phyloP scores from a whole-genome alignment of 768 basidiomycete species.

The Leccinum obscurum region DNA sequence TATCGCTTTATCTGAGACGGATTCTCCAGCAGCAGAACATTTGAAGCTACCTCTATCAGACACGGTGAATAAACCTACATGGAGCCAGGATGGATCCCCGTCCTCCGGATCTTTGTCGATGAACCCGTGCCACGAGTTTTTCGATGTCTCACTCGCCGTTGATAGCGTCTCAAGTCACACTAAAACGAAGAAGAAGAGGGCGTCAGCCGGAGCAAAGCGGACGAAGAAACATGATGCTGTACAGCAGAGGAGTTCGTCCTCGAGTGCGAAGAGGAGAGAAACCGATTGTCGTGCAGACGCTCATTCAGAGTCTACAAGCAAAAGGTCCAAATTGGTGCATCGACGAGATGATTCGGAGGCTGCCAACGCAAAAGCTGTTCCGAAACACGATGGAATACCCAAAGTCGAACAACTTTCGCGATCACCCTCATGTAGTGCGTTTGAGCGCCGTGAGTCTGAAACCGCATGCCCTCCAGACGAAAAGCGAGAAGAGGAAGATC shows the following conservation, averaged over 20 bases:
- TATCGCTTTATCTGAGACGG: slow-evolving; percentile 20
- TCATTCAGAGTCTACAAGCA: slow-evolving; percentile 18
- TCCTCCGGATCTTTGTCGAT: slow-evolving; percentile 2
- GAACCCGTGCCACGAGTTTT: not conserved
- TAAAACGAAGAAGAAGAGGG: slow-evolving; percentile 16
- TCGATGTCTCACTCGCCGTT: not conserved
- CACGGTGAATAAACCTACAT: slow-evolving; percentile 18
- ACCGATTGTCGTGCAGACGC: not conserved
- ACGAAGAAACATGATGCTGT: slow-evolving; percentile 9
- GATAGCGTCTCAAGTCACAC: not conserved
- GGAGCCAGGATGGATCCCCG: not conserved
- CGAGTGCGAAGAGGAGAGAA: slow-evolving; percentile 2
- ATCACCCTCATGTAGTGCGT: slow-evolving; percentile 10
- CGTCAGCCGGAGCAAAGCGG: not conserved
- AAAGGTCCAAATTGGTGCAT: slow-evolving; percentile 21
- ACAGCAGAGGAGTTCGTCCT: not conserved
- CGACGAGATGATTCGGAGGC: slow-evolving; percentile 1
- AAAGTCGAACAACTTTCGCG: slow-evolving; percentile 5
- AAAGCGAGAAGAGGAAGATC: slow-evolving; percentile 3
- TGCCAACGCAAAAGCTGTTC: not conserved
- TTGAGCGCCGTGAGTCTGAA: slow-evolving; percentile 3
- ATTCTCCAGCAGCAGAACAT: slow-evolving; percentile 21
- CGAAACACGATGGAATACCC: not conserved
- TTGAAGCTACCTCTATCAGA: slow-evolving; percentile 23
- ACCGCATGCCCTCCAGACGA: slow-evolving; percentile 3